These are phyloP conservation scores for Colletotrichum tanaceti DNA, from an alignment of 2,329 filamentous ascomycete species.

Conservation along the genomic window DNA sequence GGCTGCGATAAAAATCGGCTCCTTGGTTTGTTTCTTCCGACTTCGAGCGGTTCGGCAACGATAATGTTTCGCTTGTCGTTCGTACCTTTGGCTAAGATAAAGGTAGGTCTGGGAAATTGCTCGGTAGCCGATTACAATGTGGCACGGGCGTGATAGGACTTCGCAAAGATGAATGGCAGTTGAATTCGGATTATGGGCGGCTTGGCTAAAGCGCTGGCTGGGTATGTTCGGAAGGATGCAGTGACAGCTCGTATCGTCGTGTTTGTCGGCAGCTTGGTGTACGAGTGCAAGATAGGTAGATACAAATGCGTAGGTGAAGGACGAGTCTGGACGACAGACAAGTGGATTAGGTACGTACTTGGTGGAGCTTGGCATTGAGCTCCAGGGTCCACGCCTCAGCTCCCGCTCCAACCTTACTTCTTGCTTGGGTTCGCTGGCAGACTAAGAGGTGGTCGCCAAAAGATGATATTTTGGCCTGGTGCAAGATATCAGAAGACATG, in stretches of 20 bases:
- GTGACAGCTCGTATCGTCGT: not conserved
- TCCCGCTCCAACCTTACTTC: not conserved
- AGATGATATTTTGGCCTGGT: not conserved
- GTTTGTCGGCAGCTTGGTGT: not conserved
- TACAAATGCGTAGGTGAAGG: not conserved
- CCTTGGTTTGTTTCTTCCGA: not conserved
- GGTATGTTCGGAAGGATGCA: not conserved
- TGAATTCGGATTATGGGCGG: not conserved
- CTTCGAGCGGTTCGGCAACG: not conserved
- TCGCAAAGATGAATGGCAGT: not conserved
- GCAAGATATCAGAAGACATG: not conserved
- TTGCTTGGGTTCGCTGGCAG: not conserved
- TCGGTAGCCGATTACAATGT: not conserved
- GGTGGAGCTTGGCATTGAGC: constrained; percentile 4
- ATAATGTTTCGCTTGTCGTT: not conserved
- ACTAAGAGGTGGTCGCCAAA: not conserved
- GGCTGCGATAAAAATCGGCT: not conserved
- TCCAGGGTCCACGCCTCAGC: constrained; percentile 14
- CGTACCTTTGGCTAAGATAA: not conserved
- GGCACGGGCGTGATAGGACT: no score
- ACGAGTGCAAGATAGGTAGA: constrained; percentile 1
- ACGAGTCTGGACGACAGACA: constrained; percentile 9
- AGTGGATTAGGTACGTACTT: constrained; percentile 13
- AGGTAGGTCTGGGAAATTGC: not conserved
- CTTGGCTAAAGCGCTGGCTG: not conserved